phyloP scores from a whole-genome alignment of 1,284 basidiomycete species.

The Apiotrichum gracile region DNA sequence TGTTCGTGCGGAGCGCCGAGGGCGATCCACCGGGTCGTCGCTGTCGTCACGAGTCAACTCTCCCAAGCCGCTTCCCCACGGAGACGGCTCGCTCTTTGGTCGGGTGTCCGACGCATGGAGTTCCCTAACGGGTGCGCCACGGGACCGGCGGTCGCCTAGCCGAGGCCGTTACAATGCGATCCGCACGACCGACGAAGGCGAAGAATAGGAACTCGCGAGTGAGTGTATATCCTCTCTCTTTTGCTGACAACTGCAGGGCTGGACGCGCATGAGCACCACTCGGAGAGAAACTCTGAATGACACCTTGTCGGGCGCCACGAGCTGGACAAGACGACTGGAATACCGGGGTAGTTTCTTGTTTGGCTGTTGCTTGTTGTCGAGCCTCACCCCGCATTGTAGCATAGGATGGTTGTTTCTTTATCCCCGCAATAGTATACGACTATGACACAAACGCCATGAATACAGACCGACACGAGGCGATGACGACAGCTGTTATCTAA shows the following conservation, averaged over 20 bases:
- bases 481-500: too few relatives aligned
- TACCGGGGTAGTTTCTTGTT: too few relatives aligned
- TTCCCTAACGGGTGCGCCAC: slow-evolving; percentile 52
- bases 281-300: not conserved
- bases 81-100: slow-evolving; percentile 33
- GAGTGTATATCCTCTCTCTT: slow-evolving; percentile 9
- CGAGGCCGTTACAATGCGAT: slow-evolving; percentile 55
- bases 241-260: not conserved
- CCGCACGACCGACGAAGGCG: slow-evolving; percentile 36
- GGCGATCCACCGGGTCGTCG: slow-evolving; percentile 31
- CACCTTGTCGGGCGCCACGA: too few relatives aligned
- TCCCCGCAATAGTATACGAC: too few relatives aligned
- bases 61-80: slow-evolving; percentile 18
- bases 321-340: too few relatives aligned
- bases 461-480: too few relatives aligned
- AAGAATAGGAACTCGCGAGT: slow-evolving; percentile 67
- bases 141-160: slow-evolving; percentile 21
- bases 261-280: not conserved
- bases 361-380: too few relatives aligned
- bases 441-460: too few relatives aligned
- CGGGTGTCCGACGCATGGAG: slow-evolving; percentile 51
- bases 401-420: not conserved
- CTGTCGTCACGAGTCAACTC: slow-evolving; percentile 32
- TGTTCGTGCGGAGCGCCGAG: slow-evolving; percentile 10
- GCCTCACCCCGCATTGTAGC: too few relatives aligned